Evolutionary conservation across 1,284 basidiomycete species (phyloP).

Genomic region (Malassezia pachydermatis): DNA sequence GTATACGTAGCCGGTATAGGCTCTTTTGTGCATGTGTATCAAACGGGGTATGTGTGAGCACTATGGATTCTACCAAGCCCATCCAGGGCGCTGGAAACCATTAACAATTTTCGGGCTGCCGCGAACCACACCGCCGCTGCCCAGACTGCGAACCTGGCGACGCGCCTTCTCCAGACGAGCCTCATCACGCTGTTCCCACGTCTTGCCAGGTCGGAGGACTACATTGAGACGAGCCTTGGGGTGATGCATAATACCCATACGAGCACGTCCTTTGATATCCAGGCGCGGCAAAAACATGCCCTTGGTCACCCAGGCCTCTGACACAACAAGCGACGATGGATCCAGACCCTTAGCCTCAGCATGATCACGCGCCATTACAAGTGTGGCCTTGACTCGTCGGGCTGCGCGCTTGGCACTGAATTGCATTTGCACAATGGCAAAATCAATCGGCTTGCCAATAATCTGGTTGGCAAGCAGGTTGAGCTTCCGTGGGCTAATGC

Average conservation of each 20-base stretch:
- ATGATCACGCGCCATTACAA: slow-evolving; percentile 75
- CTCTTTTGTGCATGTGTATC: neutral
- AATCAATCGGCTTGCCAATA: slow-evolving; percentile 56
- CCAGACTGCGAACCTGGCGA: slow-evolving; percentile 66
- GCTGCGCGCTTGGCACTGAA: slow-evolving; percentile 85
- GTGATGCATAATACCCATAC: slow-evolving; percentile 67
- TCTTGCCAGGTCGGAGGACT: slow-evolving; percentile 72
- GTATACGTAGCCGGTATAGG: neutral
- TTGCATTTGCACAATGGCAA: slow-evolving; percentile 90
- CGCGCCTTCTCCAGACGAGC: slow-evolving; percentile 61
- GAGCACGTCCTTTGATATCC: slow-evolving; percentile 78
- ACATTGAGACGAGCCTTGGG: slow-evolving; percentile 69
- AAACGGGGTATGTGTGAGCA: neutral
- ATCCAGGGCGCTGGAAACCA: slow-evolving; percentile 39
- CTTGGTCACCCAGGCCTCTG: slow-evolving; percentile 88
- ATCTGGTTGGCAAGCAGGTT: slow-evolving; percentile 80
- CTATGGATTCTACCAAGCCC: slow-evolving; percentile 28
- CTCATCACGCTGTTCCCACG: slow-evolving; percentile 60
- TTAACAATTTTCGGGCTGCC: slow-evolving; percentile 32
- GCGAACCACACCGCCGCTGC: slow-evolving; percentile 50
- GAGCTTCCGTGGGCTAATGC: slow-evolving; percentile 82
- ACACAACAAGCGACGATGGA: slow-evolving; percentile 65
- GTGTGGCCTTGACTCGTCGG: slow-evolving; percentile 72
- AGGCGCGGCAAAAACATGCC: slow-evolving; percentile 61
- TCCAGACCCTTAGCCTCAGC: slow-evolving; percentile 72